A percentile compares a stretch with the other conserved stretches of the same genome.
phyloP scores from a whole-genome alignment of 768 basidiomycete species.

The Suillus plorans region DNA sequence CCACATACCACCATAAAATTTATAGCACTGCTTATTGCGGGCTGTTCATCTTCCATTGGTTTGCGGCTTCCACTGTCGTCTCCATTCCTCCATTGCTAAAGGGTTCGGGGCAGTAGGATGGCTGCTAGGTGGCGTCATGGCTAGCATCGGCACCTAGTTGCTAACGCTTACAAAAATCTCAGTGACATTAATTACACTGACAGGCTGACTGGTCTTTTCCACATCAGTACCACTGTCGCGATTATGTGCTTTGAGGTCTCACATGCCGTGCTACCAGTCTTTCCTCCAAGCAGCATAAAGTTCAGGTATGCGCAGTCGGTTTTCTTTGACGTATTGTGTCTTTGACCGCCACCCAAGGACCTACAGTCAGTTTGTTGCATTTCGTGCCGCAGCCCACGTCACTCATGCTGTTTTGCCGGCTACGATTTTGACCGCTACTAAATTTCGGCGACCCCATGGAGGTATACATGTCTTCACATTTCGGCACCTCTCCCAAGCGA shows the following conservation, averaged over 20 bases:
- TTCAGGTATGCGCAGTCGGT: neutral
- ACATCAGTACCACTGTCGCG: neutral
- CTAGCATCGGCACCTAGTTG: neutral
- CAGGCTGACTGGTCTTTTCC: neutral
- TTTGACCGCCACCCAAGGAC: neutral
- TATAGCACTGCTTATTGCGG: neutral
- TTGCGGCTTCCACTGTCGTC: neutral
- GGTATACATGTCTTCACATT: neutral
- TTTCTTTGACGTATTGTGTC: neutral
- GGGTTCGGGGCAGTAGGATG: neutral
- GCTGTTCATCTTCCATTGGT: neutral
- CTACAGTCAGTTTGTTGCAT: neutral
- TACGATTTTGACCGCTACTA: neutral
- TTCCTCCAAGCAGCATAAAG: neutral
- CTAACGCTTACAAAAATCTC: neutral
- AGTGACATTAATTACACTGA: neutral
- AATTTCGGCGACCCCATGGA: neutral
- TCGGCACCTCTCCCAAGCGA: neutral
- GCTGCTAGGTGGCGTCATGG: neutral
- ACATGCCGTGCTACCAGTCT: neutral
- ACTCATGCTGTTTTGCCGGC: neutral
- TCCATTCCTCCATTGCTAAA: neutral
- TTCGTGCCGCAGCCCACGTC: neutral
- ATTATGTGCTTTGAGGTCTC: neutral
- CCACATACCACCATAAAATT: neutral